Conservation (phyloP, 2,329 filamentous ascomycete species). For the Penicillium sumatraense region DNA sequence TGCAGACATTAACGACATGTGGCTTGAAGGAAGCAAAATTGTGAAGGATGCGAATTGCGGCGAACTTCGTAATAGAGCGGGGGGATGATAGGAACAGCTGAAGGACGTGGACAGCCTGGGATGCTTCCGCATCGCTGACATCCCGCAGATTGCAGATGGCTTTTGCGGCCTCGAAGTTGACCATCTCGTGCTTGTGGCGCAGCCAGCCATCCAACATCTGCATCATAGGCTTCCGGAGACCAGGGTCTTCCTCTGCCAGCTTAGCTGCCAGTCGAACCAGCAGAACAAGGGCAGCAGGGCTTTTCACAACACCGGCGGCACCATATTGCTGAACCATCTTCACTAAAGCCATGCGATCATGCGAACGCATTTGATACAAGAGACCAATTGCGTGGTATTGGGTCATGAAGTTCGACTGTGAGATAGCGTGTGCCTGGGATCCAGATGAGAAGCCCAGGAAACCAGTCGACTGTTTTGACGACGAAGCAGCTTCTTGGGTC, state of each 20-base stretch:
- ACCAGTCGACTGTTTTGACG: constrained; percentile 82
- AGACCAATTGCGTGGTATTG: constrained; percentile 98
- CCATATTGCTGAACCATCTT: constrained; percentile 99
- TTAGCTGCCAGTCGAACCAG: constrained; percentile 91
- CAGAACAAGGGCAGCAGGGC: constrained; percentile 88
- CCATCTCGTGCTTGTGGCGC: constrained; percentile 98
- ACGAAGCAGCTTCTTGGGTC: constrained; percentile 93
- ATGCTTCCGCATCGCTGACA: constrained; percentile 87
- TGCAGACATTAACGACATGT: constrained; percentile 87
- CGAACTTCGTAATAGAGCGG: constrained; percentile 94
- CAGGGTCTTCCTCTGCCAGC: constrained; percentile 88
- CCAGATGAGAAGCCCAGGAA: constrained; percentile 93
- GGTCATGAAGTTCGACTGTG: constrained; percentile 93
- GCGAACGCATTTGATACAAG: constrained; percentile 95
- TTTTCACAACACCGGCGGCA: constrained; percentile 88
- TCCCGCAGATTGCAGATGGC: constrained; percentile 95
- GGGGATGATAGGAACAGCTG: constrained; percentile 97
- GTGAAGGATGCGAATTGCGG: constrained; percentile 93
- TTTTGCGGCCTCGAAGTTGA: constrained; percentile 99
- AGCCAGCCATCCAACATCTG: constrained; percentile 94
- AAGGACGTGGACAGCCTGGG: constrained; percentile 90
- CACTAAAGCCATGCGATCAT: constrained; percentile 96
- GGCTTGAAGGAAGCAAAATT: constrained; percentile 97
- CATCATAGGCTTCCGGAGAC: constrained; percentile 94
- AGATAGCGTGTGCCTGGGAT: constrained; percentile 68